Conservation (phyloP, 805 yeast species). For the Isabelozyma gotoi region DNA sequence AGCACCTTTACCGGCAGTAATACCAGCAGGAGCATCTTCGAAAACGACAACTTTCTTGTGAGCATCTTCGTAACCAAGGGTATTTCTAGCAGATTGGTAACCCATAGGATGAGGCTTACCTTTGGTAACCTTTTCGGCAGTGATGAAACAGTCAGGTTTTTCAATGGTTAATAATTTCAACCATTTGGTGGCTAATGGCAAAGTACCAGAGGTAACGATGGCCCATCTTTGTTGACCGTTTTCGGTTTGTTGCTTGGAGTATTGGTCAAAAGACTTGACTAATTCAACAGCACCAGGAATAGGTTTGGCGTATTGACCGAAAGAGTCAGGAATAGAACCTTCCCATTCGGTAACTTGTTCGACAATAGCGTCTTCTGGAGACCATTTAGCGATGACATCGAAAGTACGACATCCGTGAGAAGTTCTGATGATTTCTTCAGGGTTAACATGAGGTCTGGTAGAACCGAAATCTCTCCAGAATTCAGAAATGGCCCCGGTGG, state of each 20-base stretch:
- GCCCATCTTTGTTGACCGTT: slow-evolving; percentile 67
- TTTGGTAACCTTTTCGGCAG: slow-evolving; percentile 73
- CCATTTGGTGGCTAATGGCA: slow-evolving; percentile 77
- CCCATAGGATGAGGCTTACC: slow-evolving; percentile 92
- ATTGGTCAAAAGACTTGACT: slow-evolving; percentile 50
- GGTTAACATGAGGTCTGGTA: slow-evolving; percentile 65
- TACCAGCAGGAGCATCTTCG: slow-evolving; percentile 91
- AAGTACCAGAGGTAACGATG: slow-evolving; percentile 83
- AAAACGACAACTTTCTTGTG: slow-evolving; percentile 58
- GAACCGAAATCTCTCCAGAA: slow-evolving; percentile 77
- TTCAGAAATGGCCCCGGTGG: slow-evolving; percentile 79
- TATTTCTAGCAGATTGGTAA: slow-evolving; percentile 57
- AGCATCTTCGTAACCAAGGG: slow-evolving; percentile 39
- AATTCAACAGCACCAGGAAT: slow-evolving; percentile 75
- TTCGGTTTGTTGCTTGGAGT: slow-evolving; percentile 43
- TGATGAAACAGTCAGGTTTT: slow-evolving; percentile 73
- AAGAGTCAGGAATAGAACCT: slow-evolving; percentile 66
- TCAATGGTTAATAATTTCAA: slow-evolving; percentile 58
- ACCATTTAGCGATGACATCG: slow-evolving; percentile 71
- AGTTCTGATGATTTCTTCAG: slow-evolving; percentile 68
- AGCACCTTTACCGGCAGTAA: slow-evolving; percentile 78
- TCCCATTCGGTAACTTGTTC: slow-evolving; percentile 68
- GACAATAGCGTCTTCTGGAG: slow-evolving; percentile 70
- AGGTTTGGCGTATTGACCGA: slow-evolving; percentile 70
- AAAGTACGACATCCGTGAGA: slow-evolving; percentile 84